A percentile compares a stretch with the other conserved stretches of the same genome.
phyloP scores from a whole-genome alignment of 306 rosid genomes.

The Elaeagnus macrophylla region DNA sequence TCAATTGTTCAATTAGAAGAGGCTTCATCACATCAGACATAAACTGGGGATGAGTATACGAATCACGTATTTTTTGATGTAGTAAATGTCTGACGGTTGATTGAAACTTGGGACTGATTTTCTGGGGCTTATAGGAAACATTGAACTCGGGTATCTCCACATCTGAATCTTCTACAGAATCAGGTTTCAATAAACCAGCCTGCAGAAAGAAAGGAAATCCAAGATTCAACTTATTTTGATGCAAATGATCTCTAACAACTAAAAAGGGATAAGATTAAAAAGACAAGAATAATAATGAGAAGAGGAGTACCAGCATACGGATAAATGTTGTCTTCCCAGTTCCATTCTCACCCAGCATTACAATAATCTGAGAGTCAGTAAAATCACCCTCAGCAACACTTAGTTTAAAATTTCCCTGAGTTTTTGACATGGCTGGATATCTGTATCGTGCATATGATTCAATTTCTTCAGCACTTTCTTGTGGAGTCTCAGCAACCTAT shows the following conservation, averaged over 20 bases:
- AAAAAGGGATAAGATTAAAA: background rate
- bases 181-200: conserved; percentile 99
- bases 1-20: conserved; percentile 89
- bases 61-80: conserved; percentile 71
- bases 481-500: conserved; percentile 98
- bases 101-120: conserved; percentile 81
- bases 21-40: conserved; percentile 98
- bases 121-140: conserved; percentile 97
- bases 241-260: background rate
- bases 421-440: conserved; percentile 87
- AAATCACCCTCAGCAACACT: conserved; percentile 89
- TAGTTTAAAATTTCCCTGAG: conserved; percentile 82
- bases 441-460: conserved; percentile 85
- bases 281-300: background rate
- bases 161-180: conserved; percentile 53
- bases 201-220: conserved; percentile 23
- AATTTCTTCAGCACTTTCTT: conserved; percentile 86
- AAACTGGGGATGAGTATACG: conserved; percentile 88
- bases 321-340: conserved; percentile 97
- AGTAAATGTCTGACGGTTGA: conserved; percentile 72
- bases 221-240: background rate
- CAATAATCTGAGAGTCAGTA: conserved; percentile 95
- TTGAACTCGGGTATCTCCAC: conserved; percentile 90
- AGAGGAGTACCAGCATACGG: conserved; percentile 83
- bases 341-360: conserved; percentile 98